Evolutionary conservation across 2,329 filamentous ascomycete genomes (phyloP).

Genomic region (Penicillium digitatum): DNA sequence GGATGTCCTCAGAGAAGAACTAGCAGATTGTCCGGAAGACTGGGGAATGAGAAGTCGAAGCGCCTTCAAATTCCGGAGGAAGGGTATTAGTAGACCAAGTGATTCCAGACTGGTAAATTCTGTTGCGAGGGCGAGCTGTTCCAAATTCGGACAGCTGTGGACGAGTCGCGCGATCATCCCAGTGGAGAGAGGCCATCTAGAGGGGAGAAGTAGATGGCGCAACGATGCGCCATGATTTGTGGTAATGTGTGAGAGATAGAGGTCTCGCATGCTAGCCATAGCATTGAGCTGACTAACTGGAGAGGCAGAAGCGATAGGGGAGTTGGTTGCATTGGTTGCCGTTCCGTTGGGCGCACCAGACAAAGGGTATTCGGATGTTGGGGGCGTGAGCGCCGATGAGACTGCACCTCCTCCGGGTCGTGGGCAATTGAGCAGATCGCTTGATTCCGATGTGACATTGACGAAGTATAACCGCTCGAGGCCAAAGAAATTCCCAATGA

Average conservation of each 20-base stretch:
- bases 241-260: conserved; percentile 52
- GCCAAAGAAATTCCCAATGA: conserved; percentile 42
- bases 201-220: conserved; percentile 54
- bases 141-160: conserved; percentile 54
- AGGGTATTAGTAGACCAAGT: conserved; percentile 38
- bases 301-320: conserved; percentile 22
- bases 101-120: conserved; percentile 41
- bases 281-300: conserved; percentile 24
- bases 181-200: conserved; percentile 52
- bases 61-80: conserved; percentile 39
- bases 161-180: conserved; percentile 50
- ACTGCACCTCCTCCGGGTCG: conserved; percentile 19
- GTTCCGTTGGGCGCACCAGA: conserved; percentile 15
- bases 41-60: conserved; percentile 42
- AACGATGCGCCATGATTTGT: conserved; percentile 50
- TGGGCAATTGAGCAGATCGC: conserved; percentile 33
- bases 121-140: conserved; percentile 55
- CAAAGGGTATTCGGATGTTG: conserved; percentile 19
- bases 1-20: not conserved
- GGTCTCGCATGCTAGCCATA: conserved; percentile 37
- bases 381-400: conserved; percentile 28
- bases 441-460: conserved; percentile 33
- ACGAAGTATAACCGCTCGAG: conserved; percentile 54
- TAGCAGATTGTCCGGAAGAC: conserved; percentile 10
- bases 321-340: conserved; percentile 19